Base-by-base conservation (phyloP, 306 rosid species). In the Inga leiocalycina region DNA sequence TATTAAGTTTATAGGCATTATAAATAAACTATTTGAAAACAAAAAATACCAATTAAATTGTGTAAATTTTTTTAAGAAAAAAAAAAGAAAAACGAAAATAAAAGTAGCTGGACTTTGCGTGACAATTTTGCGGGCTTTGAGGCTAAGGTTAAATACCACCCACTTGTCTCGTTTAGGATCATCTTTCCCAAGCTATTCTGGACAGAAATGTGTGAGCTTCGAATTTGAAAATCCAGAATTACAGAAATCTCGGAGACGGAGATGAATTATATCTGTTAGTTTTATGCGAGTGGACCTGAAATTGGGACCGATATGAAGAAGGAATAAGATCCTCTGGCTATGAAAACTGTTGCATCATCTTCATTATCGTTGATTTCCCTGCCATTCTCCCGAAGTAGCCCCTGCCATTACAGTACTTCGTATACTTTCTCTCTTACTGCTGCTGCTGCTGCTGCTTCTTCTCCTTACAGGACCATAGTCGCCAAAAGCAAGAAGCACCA, bases 401-500 rank as follows among this genome's bases (percentile, higher is more conserved):
- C 69, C 17, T 73, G n/a, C 78, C 43, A 16, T 73, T 45, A 45
- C 77, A 75, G 14, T 64, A 45, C 78, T 56, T 52, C 79, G 22
- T 51, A 69, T 68, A 52, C 79, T 27, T 13, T 83, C 41, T 12
- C 59, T 75, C 54, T 74, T 57, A 5, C 62, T 9, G 24, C 15
- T 22, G 22, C 20, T 43, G 35, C 20, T 43, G 35, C 69, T 46
- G 39, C 71, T 43, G 35, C 69, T 46, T 27, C 71, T 62, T 22
- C 81, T 27, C 16, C 81, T 32, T 70, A 14, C 80, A 80, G 27
- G 3, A 14, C 86, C 19, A 30, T 80, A 13, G 79, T 80, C 3
- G 89, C 89, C 80, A 77, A 79, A 51, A 83, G 72, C 89, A 88
- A 81, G 80, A 88, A 85, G 80, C 76, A 84, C 10, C 41, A 32